Percentiles rank a stretch among this genome's conserved stretches.
These are phyloP conservation scores for Alliaria petiolata DNA, from an alignment of 345 rosid species.

Conservation along the genomic window DNA sequence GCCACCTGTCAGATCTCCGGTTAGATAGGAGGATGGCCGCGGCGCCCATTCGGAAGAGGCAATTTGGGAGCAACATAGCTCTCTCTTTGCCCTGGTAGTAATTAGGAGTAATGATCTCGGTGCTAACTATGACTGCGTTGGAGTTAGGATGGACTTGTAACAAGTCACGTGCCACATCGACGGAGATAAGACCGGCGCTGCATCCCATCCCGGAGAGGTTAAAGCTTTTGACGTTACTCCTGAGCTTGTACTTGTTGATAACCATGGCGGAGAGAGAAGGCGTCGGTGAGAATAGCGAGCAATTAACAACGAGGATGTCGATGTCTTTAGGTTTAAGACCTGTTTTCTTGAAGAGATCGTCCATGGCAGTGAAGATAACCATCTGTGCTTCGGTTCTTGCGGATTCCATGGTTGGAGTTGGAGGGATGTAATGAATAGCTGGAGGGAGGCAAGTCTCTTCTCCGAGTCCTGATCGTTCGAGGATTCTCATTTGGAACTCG, in stretches of 20 bases:
- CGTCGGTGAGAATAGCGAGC: conserved; percentile 72
- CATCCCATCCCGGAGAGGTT: conserved; percentile 88
- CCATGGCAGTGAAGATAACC: conserved; percentile 70
- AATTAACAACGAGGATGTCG: conserved; percentile 64
- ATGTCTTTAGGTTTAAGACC: conserved; percentile 65
- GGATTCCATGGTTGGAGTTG: conserved; percentile 62
- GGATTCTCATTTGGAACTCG: conserved; percentile 61
- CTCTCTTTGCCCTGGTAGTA: conserved; percentile 66
- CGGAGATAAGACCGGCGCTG: conserved; percentile 65
- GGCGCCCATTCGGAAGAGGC: conserved; percentile 81
- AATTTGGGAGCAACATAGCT: conserved; percentile 83
- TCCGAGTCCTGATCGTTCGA: conserved; percentile 73
- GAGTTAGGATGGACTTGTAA: conserved; percentile 71
- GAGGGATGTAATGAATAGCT: conserved; percentile 75
- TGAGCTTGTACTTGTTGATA: conserved; percentile 66
- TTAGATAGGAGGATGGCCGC: conserved; percentile 66
- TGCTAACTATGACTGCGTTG: conserved; percentile 62
- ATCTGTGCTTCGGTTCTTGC: conserved; percentile 57
- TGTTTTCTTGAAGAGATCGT: conserved; percentile 57
- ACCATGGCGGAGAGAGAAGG: conserved; percentile 81
- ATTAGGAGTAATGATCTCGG: conserved; percentile 73
- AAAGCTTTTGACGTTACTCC: conserved; percentile 74
- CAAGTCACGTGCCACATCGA: conserved; percentile 70
- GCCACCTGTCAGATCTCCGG: conserved; percentile 44
- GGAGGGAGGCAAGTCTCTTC: conserved; percentile 79